A percentile compares a stretch with the other conserved stretches of the same genome.
phyloP scores from a whole-genome alignment of 441 rosid genomes.

The Pelargonium fulgidum region DNA sequence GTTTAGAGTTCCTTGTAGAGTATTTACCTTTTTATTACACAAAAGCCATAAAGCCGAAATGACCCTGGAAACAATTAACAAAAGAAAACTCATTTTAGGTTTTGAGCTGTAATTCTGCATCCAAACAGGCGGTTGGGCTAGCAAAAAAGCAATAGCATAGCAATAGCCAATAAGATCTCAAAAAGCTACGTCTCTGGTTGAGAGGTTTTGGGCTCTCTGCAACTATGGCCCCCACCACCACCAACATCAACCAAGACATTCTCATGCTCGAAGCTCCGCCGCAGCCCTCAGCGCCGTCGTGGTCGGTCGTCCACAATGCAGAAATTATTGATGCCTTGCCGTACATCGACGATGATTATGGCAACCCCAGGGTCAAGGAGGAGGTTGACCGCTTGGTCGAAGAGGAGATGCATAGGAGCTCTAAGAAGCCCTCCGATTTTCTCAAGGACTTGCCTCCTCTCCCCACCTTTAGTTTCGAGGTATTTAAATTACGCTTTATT shows the following conservation, averaged over 20 bases:
- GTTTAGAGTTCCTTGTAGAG: too few species aligned
- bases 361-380: conserved; percentile 53
- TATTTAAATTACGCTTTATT: too few species aligned
- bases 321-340: conserved; percentile 86
- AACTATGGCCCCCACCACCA: conserved; percentile 30
- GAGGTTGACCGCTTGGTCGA: conserved; percentile 86
- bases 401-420: conserved; percentile 92
- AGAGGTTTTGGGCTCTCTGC: neutral
- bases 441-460: conserved; percentile 72
- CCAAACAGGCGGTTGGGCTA: neutral
- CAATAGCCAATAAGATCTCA: too few species aligned
- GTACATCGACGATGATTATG: conserved; percentile 92
- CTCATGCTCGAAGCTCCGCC: conserved; percentile 86
- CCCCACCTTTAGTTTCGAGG: conserved; percentile 48
- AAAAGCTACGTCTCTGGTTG: too few species aligned
- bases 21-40: too few species aligned
- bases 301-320: conserved; percentile 55
- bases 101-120: too few species aligned
- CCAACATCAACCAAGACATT: conserved; percentile 47
- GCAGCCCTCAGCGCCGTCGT: conserved; percentile 45
- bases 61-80: too few species aligned
- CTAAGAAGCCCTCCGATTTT: conserved; percentile 79
- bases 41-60: too few species aligned
- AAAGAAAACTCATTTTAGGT: too few species aligned
- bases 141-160: too few species aligned